Base-by-base conservation (phyloP, 1,284 basidiomycete genomes). In the Cutaneotrichosporon curvatum region DNA sequence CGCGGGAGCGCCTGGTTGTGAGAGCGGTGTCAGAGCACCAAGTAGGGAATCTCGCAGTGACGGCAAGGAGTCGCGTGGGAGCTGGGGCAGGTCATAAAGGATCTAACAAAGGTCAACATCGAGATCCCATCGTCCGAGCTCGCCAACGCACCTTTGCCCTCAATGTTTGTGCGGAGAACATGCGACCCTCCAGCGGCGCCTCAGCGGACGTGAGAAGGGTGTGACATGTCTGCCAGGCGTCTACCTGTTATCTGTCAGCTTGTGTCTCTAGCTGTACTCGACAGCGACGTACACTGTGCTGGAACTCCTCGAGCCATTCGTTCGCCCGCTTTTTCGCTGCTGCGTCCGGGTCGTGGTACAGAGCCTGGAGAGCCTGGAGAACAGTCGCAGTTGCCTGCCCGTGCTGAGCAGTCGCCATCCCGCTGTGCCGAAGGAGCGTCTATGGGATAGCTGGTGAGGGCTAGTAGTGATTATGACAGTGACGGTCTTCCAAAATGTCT, bases 91-190 rank as follows among this genome's bases (percentile, higher is more conserved):
- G 78, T 98, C 95, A 71, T 92, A 98, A 8, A 84, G 89, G 60
- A 97, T 89, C 92, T 96, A n/a, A n/a, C n/a, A n/a, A n/a, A n/a
- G n/a, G n/a, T n/a, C n/a, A n/a, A n/a, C n/a, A n/a, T n/a, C n/a
- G n/a, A n/a, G n/a, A n/a, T n/a, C n/a, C n/a, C n/a, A n/a, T n/a
- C n/a, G n/a, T n/a, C 10, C n/a, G 39, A 14, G 2, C 12, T 12
- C 25, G 25, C 25, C 25, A 1, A 73, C 81, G 60, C 52, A 89
- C 92, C 79, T 99, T 99, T 50, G 85, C 79, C 62, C 94, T 79
- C 68, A 99, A 89, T 0, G 95, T 98, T 73, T 98, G 95, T 0
- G 94, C 90, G 15, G 92, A 90, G 67, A 99, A 97, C 40, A 97
- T 74, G 62, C 91, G 87, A 30, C 88, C 87, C 48, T 89, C 80